Evolutionary conservation across 805 yeast species (phyloP), one percentile per base, ranked within the genome.

Genomic region (Candida ponderosae): DNA sequence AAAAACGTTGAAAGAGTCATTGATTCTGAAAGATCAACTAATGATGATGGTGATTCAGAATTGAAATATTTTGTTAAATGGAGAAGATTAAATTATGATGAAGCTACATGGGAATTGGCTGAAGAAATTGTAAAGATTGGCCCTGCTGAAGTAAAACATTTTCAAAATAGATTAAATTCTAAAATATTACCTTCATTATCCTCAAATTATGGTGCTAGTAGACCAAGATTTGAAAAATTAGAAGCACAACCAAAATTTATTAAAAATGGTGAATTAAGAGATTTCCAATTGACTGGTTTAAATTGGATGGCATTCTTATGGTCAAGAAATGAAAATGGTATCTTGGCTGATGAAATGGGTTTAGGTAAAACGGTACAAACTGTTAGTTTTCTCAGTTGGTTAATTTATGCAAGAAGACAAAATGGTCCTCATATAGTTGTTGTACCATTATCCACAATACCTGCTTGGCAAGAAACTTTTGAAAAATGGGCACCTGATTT

Each of bases 271-370:
- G 93, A 83, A 57, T 70, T 93, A 45, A 77, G 98, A 58, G 98
- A 93, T 64, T 93, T 93, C 74, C 99, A 93, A 66, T 72, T 93
- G 58, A 93, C 98, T 0, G 99, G 99, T 39, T 72, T 93, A 44
- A 93, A 93, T 61, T 93, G 99, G 99, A 93, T 93, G 98, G 98
- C 98, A 0, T 93, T 90, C 57, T 66, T 93, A 43, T 93, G 98
- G 98, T 86, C 96, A 4, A 76, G 97, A 52, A 86, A 90, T 60
- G 97, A 93, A 63, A 93, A 93, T 59, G 97, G 98, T 39, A 93
- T 93, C 35, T 66, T 93, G 31, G 98, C 98, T 5, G 98, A 93
- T 66, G 98, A 93, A 60, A 93, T 93, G 98, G 98, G 98, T 38
- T 71, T 93, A 38, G 98, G 98, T 45, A 93, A 93, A 56, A 93